Conservation (phyloP, 305 asterid species). For the Petunia hybrid region DNA sequence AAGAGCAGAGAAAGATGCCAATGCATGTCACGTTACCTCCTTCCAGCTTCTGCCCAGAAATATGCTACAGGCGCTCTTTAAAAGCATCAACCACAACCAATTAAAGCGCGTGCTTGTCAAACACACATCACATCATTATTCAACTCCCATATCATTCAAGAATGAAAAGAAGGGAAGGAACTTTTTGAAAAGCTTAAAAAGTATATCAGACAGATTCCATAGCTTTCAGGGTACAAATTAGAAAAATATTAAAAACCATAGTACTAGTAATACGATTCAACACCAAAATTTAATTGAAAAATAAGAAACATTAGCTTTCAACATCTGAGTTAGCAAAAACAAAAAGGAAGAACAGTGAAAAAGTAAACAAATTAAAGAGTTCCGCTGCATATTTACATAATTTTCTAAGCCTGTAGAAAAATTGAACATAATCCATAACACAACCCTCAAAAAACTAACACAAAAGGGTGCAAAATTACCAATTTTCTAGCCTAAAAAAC, state of each 20-base stretch:
- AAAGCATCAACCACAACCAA: neutral
- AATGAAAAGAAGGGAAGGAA: slow-evolving; percentile 28
- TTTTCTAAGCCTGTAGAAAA: slow-evolving; percentile 21
- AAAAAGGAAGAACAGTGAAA: slow-evolving; percentile 7
- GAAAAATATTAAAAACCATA: neutral
- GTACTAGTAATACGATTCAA: slow-evolving; percentile 10
- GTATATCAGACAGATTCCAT: slow-evolving; percentile 34
- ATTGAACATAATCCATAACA: slow-evolving; percentile 17
- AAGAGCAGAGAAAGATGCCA: slow-evolving; percentile 29
- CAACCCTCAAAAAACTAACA: slow-evolving; percentile 3
- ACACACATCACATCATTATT: slow-evolving; percentile 3
- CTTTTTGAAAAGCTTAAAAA: slow-evolving; percentile 34
- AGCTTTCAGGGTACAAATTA: slow-evolving; percentile 30
- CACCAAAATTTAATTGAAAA: slow-evolving; percentile 23
- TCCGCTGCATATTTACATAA: slow-evolving; percentile 22
- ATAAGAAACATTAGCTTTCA: slow-evolving; percentile 29
- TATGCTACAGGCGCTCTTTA: neutral
- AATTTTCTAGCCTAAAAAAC: slow-evolving; percentile 12
- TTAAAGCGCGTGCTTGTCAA: neutral
- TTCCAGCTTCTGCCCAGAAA: slow-evolving; percentile 13
- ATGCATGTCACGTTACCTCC: slow-evolving; percentile 32
- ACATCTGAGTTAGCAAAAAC: slow-evolving; percentile 37
- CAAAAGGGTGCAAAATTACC: slow-evolving; percentile 10
- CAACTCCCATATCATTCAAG: neutral
- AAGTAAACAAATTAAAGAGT: slow-evolving; percentile 14